Base-by-base conservation (phyloP, 1,139 yeast species). In the Debaryomyces singareniensis region DNA sequence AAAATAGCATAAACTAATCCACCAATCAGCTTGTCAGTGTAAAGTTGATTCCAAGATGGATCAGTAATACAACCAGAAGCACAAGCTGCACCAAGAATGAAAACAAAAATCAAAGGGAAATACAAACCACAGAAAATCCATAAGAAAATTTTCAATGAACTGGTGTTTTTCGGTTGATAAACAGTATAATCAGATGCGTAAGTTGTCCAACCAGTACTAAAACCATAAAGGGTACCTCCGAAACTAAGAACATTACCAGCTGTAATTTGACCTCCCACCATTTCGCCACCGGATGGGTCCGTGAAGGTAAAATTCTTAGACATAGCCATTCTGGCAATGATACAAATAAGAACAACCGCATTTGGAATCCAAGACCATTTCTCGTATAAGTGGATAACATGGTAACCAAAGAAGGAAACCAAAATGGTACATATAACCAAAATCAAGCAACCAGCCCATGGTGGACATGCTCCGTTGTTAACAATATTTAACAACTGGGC, bases 131-230 rank as follows among this genome's bases (percentile, higher is more conserved):
- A 39, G 38, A 74, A 53, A 35, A 87, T 75, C 42, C 78, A 68
- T 33, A 71, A 54, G 62, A 86, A 86, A 36, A 85, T 68, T 53
- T 66, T 77, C 47, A 43, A 38, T 25, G 74, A 61, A 53, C 71
- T 72, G 38, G 78, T 75, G 49, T 75, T 67, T 49, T 74, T 66
- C 36, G 68, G 72, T 72, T 84, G 87, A 63, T 86, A 89, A 31
- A 82, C 89, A 32, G 95, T 85, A 60, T 87, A 89, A 61, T 87
- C 96, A 25, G 95, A 77, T 27, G 96, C 93, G 49, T 81, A 85
- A 15, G 96, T 81, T 35, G 94, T 76, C 96, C 96, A 87, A 39
- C 96, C 96, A 34, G 95, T 75, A 30, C 96, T 95, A 49, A 82
- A 89, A 40, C 96, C 96, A 47, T 72, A 89, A 40, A 84, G 59